A percentile compares a stretch with the other conserved stretches of the same genome.
These are phyloP conservation scores for Pseudopyricularia cyperi DNA, from an alignment of 2,329 filamentous ascomycete species.

Conservation along the genomic window DNA sequence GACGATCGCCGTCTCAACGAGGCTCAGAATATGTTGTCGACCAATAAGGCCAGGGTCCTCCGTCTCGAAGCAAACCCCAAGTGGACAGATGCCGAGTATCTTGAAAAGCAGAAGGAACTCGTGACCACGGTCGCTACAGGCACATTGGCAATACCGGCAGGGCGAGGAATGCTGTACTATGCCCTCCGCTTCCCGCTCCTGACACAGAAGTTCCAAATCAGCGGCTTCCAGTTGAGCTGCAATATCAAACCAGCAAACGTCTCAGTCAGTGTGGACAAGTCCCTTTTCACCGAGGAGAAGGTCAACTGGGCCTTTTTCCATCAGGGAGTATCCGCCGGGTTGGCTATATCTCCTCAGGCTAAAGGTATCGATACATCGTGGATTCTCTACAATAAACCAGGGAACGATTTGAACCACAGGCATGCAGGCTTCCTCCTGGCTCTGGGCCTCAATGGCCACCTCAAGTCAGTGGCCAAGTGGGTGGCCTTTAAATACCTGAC, in stretches of 20 bases:
- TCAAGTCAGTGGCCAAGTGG: conserved; percentile 94
- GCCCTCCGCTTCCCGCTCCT: conserved; percentile 76
- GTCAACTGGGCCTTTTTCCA: conserved; percentile 99
- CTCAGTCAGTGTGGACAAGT: conserved; percentile 84
- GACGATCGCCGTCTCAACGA: conserved; percentile 86
- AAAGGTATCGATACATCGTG: conserved; percentile 96
- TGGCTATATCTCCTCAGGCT: conserved; percentile 80
- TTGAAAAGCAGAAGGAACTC: conserved; percentile 86
- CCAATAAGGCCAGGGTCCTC: conserved; percentile 66
- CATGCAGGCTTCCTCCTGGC: conserved; percentile 90
- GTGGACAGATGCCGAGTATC: conserved; percentile 74
- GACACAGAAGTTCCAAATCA: conserved; percentile 81
- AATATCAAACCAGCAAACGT: conserved; percentile 86
- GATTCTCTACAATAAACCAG: conserved; percentile 96
- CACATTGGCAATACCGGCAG: conserved; percentile 78
- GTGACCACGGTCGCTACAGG: conserved; percentile 77
- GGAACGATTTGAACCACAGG: conserved; percentile 77
- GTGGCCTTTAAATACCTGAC: conserved; percentile 98
- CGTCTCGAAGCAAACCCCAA: conserved; percentile 61
- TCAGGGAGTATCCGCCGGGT: conserved; percentile 81
- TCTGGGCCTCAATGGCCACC: conserved; percentile 82
- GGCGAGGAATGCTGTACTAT: conserved; percentile 78
- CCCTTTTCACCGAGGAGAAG: conserved; percentile 83
- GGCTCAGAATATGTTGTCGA: conserved; percentile 73
- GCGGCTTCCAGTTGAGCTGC: conserved; percentile 84